A percentile compares a stretch with the other conserved stretches of the same genome.
Conservation (phyloP, 352 stramenopile genomes). For the Globisporangium megalacanthum region DNA sequence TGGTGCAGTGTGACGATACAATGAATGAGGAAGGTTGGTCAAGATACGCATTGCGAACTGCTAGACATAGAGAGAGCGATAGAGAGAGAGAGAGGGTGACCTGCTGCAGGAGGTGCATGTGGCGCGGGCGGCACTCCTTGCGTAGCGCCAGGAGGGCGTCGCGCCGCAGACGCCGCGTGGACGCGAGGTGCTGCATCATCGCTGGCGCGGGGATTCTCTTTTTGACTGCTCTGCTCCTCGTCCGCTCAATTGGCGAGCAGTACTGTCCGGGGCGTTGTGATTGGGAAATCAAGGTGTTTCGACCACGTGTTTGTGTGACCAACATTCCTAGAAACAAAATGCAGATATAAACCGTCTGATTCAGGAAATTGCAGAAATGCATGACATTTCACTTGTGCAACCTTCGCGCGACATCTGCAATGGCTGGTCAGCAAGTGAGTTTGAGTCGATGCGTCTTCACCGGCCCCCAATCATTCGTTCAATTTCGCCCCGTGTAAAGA, state of each 20-base stretch:
- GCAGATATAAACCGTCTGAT: too few relatives aligned
- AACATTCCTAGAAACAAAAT: too few relatives aligned
- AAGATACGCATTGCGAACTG: not conserved
- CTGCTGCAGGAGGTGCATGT: constrained; percentile 71
- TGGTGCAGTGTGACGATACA: not conserved
- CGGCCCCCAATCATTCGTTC: constrained; percentile 51
- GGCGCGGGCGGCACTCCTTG: constrained; percentile 46
- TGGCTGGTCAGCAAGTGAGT: not conserved
- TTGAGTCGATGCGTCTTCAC: too few relatives aligned
- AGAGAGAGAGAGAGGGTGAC: constrained; percentile 17
- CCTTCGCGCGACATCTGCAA: not conserved
- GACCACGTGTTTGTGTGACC: too few relatives aligned
- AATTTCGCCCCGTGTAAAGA: constrained; percentile 65
- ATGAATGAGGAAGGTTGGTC: not conserved
- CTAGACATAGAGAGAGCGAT: not conserved
- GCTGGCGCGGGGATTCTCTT: not conserved
- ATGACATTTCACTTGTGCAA: too few relatives aligned
- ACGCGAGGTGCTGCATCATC: constrained; percentile 30
- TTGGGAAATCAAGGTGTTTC: too few relatives aligned
- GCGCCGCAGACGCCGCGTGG: constrained; percentile 60
- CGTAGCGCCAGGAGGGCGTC: constrained; percentile 46
- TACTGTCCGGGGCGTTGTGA: too few relatives aligned
- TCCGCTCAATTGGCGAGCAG: constrained; percentile 1
- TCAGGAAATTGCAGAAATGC: too few relatives aligned
- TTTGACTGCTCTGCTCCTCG: constrained; percentile 5